Percentiles rank a stretch among this genome's conserved stretches.
These are phyloP conservation scores for Circinella minor DNA, from an alignment of 371 early-diverging fungal genomes.

Conservation along the genomic window DNA sequence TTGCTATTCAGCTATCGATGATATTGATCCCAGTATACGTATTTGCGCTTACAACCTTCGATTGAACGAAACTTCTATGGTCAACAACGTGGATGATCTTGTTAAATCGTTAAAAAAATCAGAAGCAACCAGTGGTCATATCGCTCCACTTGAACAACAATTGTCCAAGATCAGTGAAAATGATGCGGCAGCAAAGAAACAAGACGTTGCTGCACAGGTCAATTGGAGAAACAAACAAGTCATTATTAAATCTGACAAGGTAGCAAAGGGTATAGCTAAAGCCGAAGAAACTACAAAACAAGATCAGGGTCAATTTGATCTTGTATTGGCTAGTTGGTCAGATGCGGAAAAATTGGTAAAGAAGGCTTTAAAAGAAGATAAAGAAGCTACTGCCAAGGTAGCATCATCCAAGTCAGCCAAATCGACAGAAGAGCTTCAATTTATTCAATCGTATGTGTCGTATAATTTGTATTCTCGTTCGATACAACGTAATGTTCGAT, in stretches of 20 bases:
- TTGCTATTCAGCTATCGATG: slow-evolving; percentile 74
- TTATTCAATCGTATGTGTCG: slow-evolving; percentile 59
- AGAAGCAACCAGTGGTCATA: slow-evolving; percentile 35
- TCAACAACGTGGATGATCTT: slow-evolving; percentile 56
- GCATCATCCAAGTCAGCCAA: slow-evolving; percentile 74
- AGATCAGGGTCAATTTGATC: slow-evolving; percentile 35
- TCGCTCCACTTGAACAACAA: slow-evolving; percentile 15
- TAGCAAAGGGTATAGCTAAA: slow-evolving; percentile 28
- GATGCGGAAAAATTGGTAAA: slow-evolving; percentile 68
- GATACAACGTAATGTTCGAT: slow-evolving; percentile 62
- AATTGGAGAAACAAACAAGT: slow-evolving; percentile 20
- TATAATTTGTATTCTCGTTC: slow-evolving; percentile 55
- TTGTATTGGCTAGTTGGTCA: slow-evolving; percentile 57
- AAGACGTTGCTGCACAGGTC: slow-evolving; percentile 30
- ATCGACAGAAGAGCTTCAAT: slow-evolving; percentile 61
- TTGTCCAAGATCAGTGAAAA: slow-evolving; percentile 34
- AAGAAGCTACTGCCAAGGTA: slow-evolving; percentile 69
- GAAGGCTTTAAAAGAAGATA: slow-evolving; percentile 67
- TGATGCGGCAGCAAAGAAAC: slow-evolving; percentile 8
- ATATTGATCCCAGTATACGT: slow-evolving; percentile 81
- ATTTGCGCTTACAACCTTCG: slow-evolving; percentile 80
- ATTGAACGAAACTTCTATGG: slow-evolving; percentile 31
- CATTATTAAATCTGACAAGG: neutral
- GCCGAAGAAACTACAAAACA: slow-evolving; percentile 39
- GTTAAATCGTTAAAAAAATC: slow-evolving; percentile 48